Conservation (phyloP, 2,329 filamentous ascomycete genomes). For the Berkeleyomyces basicola region DNA sequence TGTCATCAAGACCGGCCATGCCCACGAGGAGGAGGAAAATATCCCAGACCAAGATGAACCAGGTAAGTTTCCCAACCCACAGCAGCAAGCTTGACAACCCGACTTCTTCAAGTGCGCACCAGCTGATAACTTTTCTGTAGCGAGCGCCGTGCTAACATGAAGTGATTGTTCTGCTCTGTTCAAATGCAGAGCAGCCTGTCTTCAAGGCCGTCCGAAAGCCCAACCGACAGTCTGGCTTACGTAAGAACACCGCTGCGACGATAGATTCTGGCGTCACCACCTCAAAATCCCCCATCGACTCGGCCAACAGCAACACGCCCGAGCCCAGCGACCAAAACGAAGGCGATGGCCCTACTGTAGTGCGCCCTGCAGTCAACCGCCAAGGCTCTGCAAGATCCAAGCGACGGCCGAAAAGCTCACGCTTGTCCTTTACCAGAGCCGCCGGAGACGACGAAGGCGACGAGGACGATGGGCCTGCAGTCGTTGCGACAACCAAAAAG, state of each 20-base stretch:
- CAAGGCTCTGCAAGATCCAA: slow-evolving; percentile 42
- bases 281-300: slow-evolving; percentile 12
- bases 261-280: slow-evolving; percentile 19
- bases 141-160: slow-evolving; percentile 2
- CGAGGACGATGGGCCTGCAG: slow-evolving; percentile 34
- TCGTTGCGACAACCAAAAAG: slow-evolving; percentile 45
- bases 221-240: slow-evolving; percentile 40
- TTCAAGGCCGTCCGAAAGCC: slow-evolving; percentile 33
- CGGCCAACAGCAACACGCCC: slow-evolving; percentile 15
- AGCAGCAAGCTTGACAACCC: slow-evolving; percentile 2
- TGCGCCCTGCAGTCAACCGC: slow-evolving; percentile 31
- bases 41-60: background rate
- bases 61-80: slow-evolving; percentile 6
- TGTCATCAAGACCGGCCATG: slow-evolving; percentile 55
- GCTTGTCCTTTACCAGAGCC: slow-evolving; percentile 59
- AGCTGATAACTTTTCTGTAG: slow-evolving; percentile 5
- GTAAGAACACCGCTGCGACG: slow-evolving; percentile 36
- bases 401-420: slow-evolving; percentile 47
- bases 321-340: slow-evolving; percentile 26
- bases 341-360: slow-evolving; percentile 30
- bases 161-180: background rate
- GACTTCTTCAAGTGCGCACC: background rate
- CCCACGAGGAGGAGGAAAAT: slow-evolving; percentile 31
- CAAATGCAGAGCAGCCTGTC: slow-evolving; percentile 3
- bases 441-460: slow-evolving; percentile 31